Conservation (phyloP, 768 basidiomycete species). For the Termitomyces sp. region DNA sequence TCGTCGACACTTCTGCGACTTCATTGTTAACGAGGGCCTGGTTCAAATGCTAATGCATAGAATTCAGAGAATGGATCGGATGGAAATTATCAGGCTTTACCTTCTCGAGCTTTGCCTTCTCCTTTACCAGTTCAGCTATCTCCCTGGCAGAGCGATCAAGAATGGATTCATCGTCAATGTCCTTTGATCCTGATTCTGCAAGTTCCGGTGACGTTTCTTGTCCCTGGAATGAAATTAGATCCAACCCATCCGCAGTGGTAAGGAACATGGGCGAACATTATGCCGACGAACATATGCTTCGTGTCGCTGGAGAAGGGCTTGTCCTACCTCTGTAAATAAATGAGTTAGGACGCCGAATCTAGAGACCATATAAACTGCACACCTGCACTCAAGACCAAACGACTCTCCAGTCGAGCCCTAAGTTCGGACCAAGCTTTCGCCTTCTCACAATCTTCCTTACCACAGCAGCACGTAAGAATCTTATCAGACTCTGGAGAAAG, state of each 20-base stretch:
- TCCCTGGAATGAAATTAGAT: slow-evolving; percentile 4
- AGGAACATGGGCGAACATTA: slow-evolving; percentile 40
- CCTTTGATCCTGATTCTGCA: slow-evolving; percentile 4
- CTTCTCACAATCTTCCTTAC: slow-evolving; percentile 59
- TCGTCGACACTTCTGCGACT: slow-evolving; percentile 74
- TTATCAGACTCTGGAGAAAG: slow-evolving; percentile 66
- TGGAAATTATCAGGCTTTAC: slow-evolving; percentile 23
- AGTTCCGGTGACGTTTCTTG: slow-evolving; percentile 1
- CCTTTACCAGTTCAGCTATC: slow-evolving; percentile 37
- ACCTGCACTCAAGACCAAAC: slow-evolving; percentile 86
- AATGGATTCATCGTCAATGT: slow-evolving; percentile 16
- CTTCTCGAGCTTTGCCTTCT: slow-evolving; percentile 61
- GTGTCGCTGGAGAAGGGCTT: slow-evolving; percentile 80
- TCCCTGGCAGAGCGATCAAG: slow-evolving; percentile 28
- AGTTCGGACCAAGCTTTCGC: slow-evolving; percentile 56
- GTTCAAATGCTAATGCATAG: slow-evolving; percentile 53
- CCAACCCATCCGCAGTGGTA: neutral
- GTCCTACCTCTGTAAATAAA: slow-evolving; percentile 70
- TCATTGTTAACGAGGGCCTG: slow-evolving; percentile 81
- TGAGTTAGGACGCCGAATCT: neutral
- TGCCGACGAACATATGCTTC: slow-evolving; percentile 79
- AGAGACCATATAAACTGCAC: slow-evolving; percentile 23
- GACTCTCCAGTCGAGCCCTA: slow-evolving; percentile 68
- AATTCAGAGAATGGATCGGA: slow-evolving; percentile 1
- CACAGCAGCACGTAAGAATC: slow-evolving; percentile 59